A percentile compares a stretch with the other conserved stretches of the same genome.
These are phyloP conservation scores for Canariomyces notabilis DNA, from an alignment of 2,329 filamentous ascomycete genomes.

Conservation along the genomic window DNA sequence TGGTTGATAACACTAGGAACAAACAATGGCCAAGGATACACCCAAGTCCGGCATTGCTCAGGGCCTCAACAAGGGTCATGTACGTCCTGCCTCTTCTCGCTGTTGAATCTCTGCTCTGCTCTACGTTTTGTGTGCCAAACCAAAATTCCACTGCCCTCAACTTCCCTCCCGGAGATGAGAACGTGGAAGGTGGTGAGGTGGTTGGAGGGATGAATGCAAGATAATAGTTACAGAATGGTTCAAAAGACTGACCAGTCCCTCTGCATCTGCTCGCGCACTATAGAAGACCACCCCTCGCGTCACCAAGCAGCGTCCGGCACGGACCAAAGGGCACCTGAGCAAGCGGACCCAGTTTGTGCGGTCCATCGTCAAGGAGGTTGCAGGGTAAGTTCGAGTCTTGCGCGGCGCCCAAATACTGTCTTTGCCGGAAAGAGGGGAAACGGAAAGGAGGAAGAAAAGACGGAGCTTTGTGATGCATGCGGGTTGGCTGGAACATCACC, in stretches of 20 bases:
- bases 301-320: slow-evolving; percentile 71
- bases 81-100: slow-evolving; percentile 60
- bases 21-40: slow-evolving; percentile 55
- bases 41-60: slow-evolving; percentile 55
- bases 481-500: no score
- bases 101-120: slow-evolving; percentile 25
- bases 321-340: slow-evolving; percentile 92
- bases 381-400: slow-evolving; percentile 71
- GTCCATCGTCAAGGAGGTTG: slow-evolving; percentile 97
- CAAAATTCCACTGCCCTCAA: background rate
- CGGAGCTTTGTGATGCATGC: background rate
- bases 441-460: background rate
- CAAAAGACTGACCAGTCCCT: slow-evolving; percentile 37
- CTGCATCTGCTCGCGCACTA: slow-evolving; percentile 32
- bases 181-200: no score
- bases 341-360: slow-evolving; percentile 96
- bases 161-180: no score
- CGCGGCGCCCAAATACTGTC: background rate
- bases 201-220: no score
- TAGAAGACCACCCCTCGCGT: slow-evolving; percentile 81
- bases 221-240: no score
- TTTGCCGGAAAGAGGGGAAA: background rate
- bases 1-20: slow-evolving; percentile 24
- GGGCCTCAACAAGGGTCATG: slow-evolving; percentile 58
- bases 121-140: background rate